These are phyloP conservation scores for Arxiozyma bovina DNA, from an alignment of 1,139 yeast species.

Conservation along the genomic window DNA sequence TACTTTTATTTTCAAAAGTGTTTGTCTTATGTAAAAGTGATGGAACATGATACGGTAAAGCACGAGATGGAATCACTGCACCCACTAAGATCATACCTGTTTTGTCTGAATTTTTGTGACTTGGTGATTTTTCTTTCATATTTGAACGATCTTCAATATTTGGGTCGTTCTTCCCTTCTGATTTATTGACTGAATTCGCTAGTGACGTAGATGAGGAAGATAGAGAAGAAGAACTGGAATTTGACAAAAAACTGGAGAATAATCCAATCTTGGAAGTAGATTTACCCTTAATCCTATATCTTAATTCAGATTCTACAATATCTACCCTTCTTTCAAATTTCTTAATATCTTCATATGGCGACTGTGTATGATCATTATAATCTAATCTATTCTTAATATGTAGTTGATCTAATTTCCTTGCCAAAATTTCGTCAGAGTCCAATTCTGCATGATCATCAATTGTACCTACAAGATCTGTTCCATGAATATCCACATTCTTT, in stretches of 20 bases:
- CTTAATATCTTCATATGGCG: slow-evolving; percentile 12
- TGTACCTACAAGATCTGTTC: slow-evolving; percentile 21
- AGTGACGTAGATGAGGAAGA: not conserved
- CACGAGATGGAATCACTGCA: slow-evolving; percentile 18
- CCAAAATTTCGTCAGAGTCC: slow-evolving; percentile 16
- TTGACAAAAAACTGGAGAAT: slow-evolving; percentile 9
- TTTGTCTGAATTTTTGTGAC: slow-evolving; percentile 9
- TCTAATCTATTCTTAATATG: slow-evolving; percentile 10
- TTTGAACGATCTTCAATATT: not conserved
- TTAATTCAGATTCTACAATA: slow-evolving; percentile 16
- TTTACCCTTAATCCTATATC: slow-evolving; percentile 17
- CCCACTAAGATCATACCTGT: slow-evolving; percentile 22
- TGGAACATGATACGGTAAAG: slow-evolving; percentile 34
- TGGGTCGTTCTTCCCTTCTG: not conserved
- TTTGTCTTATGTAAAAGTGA: slow-evolving; percentile 29
- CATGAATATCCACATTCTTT: slow-evolving; percentile 18
- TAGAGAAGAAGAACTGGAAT: not conserved
- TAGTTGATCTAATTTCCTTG: slow-evolving; percentile 19
- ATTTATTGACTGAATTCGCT: not conserved
- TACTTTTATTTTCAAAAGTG: slow-evolving; percentile 19
- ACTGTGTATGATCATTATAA: not conserved
- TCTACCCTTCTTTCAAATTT: slow-evolving; percentile 7
- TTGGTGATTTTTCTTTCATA: not conserved
- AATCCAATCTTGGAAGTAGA: slow-evolving; percentile 8
- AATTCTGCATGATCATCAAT: slow-evolving; percentile 13